Evolutionary conservation across 1,284 basidiomycete genomes (phyloP), one percentile per base, ranked within the genome.

Genomic region (Coniferiporia weirii): DNA sequence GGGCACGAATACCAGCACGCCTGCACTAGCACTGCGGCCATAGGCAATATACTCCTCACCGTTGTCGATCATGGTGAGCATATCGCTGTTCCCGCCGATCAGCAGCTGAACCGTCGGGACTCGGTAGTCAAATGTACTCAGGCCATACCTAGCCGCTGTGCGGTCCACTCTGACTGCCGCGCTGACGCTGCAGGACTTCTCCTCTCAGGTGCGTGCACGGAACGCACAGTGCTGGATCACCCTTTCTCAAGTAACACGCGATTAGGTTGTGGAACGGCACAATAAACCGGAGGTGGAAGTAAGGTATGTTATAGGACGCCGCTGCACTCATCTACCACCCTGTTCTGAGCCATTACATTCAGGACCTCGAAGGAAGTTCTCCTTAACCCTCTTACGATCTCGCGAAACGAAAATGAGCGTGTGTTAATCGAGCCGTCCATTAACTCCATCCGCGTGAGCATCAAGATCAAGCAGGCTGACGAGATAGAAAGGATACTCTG

Each of bases 391-490:
- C 79, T 99, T 52, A 87, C 87, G 50, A 97, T 99, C 72, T 94
- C 93, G 13, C 87, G 97, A 66, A 98, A 98, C 73, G 94, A 98
- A 76, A 91, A 94, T 67, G 97, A 99, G 72, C 87, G 90, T 61
- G 96, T 99, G 61, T 78, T 98, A 66, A 95, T 99, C 74, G 97
- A 99, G 74, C 89, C 96, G 0, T 93, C 91, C 0, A 86, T 99
- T 75, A 99, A 99, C 77, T 97, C 95, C 1, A 91, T 99, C 69
- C 87, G 97, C 35, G 79, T 99, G 63, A 93, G 89, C 72, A 98
- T 99, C 76, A 92, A 88, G 75, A 98, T 99, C 74, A 99, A 99
- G 75, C 97, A 99, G 72, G 95, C 97, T 32, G 97, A 99, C 74
- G 97, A 99, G 76, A 98, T 98, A 66, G 97, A 99, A 73, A 85